These are phyloP conservation scores for Pseudocercospora pini-densiflorae DNA, from an alignment of 2,329 filamentous ascomycete genomes.

Conservation along the genomic window DNA sequence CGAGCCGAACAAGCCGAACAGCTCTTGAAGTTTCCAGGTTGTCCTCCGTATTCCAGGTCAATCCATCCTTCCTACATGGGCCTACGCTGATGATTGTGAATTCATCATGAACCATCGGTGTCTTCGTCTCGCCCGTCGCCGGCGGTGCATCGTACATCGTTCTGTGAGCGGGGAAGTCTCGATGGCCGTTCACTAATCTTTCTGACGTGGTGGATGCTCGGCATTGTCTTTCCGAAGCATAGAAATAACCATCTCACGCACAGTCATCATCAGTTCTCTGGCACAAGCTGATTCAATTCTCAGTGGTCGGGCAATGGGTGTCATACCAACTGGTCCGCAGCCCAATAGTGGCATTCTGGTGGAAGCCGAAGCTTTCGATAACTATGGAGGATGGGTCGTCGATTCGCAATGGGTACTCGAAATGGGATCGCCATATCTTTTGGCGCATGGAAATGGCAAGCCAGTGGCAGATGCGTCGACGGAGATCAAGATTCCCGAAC, in stretches of 20 bases:
- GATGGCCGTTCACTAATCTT: no score
- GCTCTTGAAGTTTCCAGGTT: no score
- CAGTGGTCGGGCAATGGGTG: not conserved
- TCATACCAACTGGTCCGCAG: not conserved
- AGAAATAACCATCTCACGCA: no score
- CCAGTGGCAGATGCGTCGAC: constrained; percentile 11
- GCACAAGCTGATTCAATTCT: no score
- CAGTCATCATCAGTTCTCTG: not conserved
- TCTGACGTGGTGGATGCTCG: no score
- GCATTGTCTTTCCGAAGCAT: no score
- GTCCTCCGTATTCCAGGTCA: not conserved
- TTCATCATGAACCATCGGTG: no score
- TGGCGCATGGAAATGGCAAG: constrained; percentile 11
- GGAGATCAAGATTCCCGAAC: not conserved
- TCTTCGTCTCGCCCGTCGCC: no score
- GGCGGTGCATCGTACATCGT: no score
- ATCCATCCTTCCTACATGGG: no score
- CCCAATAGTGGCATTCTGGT: not conserved
- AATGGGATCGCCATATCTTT: constrained; percentile 15
- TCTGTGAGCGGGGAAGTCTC: no score
- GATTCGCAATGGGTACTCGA: constrained; percentile 14
- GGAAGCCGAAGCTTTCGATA: constrained; percentile 12
- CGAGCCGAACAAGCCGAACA: not conserved
- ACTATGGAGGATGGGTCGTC: constrained; percentile 12
- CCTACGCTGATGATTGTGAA: no score